These are phyloP conservation scores for Plantago major DNA, from an alignment of 257 asterid genomes.

Conservation along the genomic window DNA sequence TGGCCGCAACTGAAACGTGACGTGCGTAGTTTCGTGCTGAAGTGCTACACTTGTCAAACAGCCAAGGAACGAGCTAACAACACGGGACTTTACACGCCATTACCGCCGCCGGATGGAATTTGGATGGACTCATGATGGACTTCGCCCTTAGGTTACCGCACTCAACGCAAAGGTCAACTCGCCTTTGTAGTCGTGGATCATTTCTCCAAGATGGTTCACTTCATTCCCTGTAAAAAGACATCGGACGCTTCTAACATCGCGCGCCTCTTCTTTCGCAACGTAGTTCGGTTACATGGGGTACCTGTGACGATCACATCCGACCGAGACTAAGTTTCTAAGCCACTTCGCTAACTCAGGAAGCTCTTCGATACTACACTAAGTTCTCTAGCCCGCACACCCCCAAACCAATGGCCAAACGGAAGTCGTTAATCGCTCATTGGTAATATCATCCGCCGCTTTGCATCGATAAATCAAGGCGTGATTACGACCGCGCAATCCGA, in stretches of 20 bases:
- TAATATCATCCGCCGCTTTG: background rate
- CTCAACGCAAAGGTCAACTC: background rate
- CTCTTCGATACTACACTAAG: background rate
- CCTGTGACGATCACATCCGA: background rate
- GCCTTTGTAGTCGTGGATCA: conserved; percentile 4
- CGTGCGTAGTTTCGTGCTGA: background rate
- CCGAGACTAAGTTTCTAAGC: conserved; percentile 1
- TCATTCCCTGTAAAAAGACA: no score
- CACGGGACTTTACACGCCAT: background rate
- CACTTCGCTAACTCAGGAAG: background rate
- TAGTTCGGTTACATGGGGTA: background rate
- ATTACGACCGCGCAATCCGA: background rate
- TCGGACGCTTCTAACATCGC: background rate
- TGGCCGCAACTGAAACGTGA: conserved; percentile 7
- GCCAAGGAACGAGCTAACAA: conserved; percentile 5
- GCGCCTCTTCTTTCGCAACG: background rate
- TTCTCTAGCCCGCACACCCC: background rate
- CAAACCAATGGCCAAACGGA: conserved; percentile 10
- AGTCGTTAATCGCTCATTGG: conserved; percentile 7
- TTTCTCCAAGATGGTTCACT: conserved; percentile 7
- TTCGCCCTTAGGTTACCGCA: conserved; percentile 14
- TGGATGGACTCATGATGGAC: conserved; percentile 12
- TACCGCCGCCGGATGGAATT: background rate
- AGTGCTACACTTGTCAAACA: conserved; percentile 8
- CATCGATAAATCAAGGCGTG: background rate